phyloP scores from a whole-genome alignment of 2,329 filamentous ascomycete species.

The Penicillium sp. region DNA sequence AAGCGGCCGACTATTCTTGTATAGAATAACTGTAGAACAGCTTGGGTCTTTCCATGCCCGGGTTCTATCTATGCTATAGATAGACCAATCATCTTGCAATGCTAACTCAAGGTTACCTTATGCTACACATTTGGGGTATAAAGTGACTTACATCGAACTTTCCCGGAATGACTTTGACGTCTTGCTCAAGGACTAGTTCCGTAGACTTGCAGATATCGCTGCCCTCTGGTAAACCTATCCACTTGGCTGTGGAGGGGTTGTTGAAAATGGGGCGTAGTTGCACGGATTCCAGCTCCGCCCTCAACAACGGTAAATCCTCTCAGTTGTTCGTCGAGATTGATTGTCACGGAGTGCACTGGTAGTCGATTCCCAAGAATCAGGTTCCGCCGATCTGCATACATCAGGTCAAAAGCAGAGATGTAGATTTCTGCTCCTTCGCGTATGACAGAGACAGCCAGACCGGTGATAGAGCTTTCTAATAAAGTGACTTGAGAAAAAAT shows the following conservation, averaged over 20 bases:
- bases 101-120: not conserved
- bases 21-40: too few relatives aligned
- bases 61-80: slow-evolving; percentile 3
- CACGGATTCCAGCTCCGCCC: not conserved
- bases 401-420: slow-evolving; percentile 2
- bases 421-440: slow-evolving; percentile 1
- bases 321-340: slow-evolving; percentile 2
- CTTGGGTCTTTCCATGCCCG: not conserved
- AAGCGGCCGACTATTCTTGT: too few relatives aligned
- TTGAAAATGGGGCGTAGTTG: slow-evolving; percentile 1
- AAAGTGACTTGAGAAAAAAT: not conserved
- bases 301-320: not conserved
- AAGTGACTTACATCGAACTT: slow-evolving; percentile 9
- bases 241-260: not conserved
- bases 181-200: not conserved
- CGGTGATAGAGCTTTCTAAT: not conserved
- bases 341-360: not conserved
- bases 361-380: slow-evolving; percentile 1
- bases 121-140: not conserved
- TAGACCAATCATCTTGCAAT: slow-evolving; percentile 5
- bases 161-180: slow-evolving; percentile 2
- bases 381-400: not conserved
- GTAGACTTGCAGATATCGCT: not conserved
- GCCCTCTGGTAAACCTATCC: slow-evolving; percentile 1
- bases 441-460: slow-evolving; percentile 1